phyloP scores from a whole-genome alignment of 805 yeast genomes.

The Trichomonascus vanleenenianus region DNA sequence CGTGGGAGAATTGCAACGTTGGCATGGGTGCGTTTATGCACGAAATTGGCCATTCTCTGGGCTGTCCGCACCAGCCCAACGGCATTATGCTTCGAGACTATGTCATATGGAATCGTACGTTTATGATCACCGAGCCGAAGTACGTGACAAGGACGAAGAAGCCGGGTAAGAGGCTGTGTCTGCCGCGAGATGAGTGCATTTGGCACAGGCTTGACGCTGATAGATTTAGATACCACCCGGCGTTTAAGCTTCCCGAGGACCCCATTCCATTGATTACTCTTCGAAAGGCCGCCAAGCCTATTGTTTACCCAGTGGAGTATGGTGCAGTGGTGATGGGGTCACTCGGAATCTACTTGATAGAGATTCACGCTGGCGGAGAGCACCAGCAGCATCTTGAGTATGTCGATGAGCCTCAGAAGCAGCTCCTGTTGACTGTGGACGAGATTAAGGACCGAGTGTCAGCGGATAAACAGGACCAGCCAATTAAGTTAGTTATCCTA shows the following conservation, averaged over 20 bases:
- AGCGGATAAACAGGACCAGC: constrained; percentile 27
- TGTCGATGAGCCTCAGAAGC: constrained; percentile 52
- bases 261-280: constrained; percentile 15
- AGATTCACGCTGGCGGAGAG: constrained; percentile 50
- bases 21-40: constrained; percentile 93
- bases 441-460: constrained; percentile 35
- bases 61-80: constrained; percentile 83
- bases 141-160: constrained; percentile 32
- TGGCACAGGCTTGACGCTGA: constrained; percentile 82
- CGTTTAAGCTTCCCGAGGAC: constrained; percentile 67
- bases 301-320: constrained; percentile 39
- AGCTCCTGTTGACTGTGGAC: constrained; percentile 41
- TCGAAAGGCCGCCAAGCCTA: constrained; percentile 33
- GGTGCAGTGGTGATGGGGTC: constrained; percentile 44
- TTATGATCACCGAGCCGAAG: constrained; percentile 59
- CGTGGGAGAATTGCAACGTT: constrained; percentile 84
- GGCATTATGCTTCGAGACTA: constrained; percentile 93
- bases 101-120: constrained; percentile 70
- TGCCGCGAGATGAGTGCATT: constrained; percentile 60
- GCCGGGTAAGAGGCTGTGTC: constrained; percentile 28
- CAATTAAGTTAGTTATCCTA: constrained; percentile 46
- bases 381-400: constrained; percentile 55
- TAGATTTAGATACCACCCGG: constrained; percentile 73
- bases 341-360: constrained; percentile 70
- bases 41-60: constrained; percentile 86